Base-by-base conservation (phyloP, 345 rosid species). In the Euphorbia tirucalli region DNA sequence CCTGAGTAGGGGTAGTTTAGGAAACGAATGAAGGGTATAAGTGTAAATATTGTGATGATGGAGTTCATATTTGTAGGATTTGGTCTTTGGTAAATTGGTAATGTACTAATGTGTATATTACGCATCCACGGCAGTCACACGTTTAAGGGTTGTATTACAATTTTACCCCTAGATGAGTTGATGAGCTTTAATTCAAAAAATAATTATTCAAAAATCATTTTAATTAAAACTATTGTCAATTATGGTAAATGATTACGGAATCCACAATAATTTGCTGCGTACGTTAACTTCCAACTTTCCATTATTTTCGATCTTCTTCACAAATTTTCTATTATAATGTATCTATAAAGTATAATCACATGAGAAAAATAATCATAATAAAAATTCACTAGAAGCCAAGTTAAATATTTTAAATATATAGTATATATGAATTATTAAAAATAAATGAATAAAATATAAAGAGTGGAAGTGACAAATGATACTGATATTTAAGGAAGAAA, bases 1-100 rank as follows among this genome's bases (percentile, higher is more conserved):
- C 92, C 94, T 0, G 97, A 93, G 82, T 89, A 85, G 82, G 79
- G 79, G 66, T 71, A 83, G 77, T 68, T 61, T 73, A 69, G 81
- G 65, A 39, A 78, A 61, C 39, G 0, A 41, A 30, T n/a, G n/a
- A n/a, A n/a, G n/a, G n/a, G n/a, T n/a, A n/a, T n/a, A 78, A 76
- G 21, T 66, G 79, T 71, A 72, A 71, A 68, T 74, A 75, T 22
- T 19, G 74, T 22, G 44, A 69, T 3, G 54, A 56, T 5, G 41
- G 22, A 55, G 63, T 24, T 66, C 2, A 32, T 22, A 46, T 1
- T 11, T 35, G 49, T 43, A 19, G 0, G 32, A 4, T 16, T 55
- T 41, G 56, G 3, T n/a, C n/a, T n/a, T n/a, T n/a, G n/a, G n/a
- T n/a, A n/a, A n/a, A n/a, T n/a, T n/a, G n/a, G n/a, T n/a, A n/a